phyloP scores from a whole-genome alignment of 2,329 filamentous ascomycete genomes.

The Colletotrichum plurivorum region DNA sequence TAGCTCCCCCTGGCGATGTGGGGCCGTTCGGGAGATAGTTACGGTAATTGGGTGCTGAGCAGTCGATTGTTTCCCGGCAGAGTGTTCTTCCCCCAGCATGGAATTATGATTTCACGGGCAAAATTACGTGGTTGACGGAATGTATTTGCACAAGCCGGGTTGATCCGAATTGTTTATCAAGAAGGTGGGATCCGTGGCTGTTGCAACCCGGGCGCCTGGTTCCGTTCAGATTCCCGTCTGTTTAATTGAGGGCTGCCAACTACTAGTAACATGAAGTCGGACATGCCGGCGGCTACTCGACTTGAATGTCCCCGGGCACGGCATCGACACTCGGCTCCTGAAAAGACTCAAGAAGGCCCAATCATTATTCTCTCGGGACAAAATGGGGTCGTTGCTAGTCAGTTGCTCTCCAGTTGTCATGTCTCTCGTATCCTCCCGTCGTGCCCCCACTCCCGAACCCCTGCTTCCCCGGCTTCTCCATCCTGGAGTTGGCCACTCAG shows the following conservation, averaged over 20 bases:
- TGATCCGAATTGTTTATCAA: background rate
- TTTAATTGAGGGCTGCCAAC: too few species aligned
- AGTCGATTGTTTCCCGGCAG: slow-evolving; percentile 28
- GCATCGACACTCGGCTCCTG: slow-evolving; percentile 15
- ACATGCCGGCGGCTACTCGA: too few species aligned
- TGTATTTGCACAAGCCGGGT: background rate
- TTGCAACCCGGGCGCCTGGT: too few species aligned
- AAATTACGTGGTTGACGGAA: background rate
- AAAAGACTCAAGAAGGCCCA: background rate
- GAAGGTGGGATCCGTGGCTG: background rate
- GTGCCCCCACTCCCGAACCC: background rate
- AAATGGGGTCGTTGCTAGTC: slow-evolving; percentile 12
- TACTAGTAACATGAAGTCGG: too few species aligned
- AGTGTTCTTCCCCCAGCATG: slow-evolving; percentile 33
- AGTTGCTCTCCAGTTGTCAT: slow-evolving; percentile 9
- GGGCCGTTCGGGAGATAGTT: slow-evolving; percentile 35
- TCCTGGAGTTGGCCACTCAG: slow-evolving; percentile 16
- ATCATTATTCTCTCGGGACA: background rate
- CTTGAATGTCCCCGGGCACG: background rate
- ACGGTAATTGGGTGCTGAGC: slow-evolving; percentile 35
- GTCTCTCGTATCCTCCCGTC: background rate
- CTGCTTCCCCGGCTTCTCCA: slow-evolving; percentile 18
- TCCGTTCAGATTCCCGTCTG: too few species aligned
- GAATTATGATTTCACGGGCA: slow-evolving; percentile 33
- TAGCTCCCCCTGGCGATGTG: slow-evolving; percentile 16